Conservation (phyloP, 495 filamentous ascomycete species). For the Penicillium nucicola region DNA sequence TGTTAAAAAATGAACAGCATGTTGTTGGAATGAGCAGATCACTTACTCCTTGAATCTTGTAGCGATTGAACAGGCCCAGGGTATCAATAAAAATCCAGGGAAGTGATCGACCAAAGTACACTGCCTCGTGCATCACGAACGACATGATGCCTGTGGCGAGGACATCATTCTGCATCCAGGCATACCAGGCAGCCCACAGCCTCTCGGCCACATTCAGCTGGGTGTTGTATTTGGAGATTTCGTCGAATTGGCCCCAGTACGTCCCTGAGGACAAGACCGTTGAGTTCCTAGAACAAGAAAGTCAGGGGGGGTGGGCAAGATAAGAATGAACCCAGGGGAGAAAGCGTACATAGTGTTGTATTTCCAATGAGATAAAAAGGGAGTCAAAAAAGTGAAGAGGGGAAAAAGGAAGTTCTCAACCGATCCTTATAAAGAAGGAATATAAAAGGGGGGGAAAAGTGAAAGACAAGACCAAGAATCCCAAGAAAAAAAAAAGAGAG, state of each 20-base stretch:
- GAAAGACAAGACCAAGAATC: too few relatives aligned
- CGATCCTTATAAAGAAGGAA: neutral
- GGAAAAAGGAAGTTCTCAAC: neutral
- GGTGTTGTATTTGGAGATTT: slow-evolving; percentile 83
- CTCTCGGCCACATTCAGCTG: slow-evolving; percentile 80
- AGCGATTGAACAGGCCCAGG: slow-evolving; percentile 82
- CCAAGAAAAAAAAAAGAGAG: slow-evolving; percentile 1
- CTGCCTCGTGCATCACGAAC: slow-evolving; percentile 87
- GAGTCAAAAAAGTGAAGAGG: neutral
- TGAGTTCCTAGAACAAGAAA: slow-evolving; percentile 45
- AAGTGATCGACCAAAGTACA: slow-evolving; percentile 90
- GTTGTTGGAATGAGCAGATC: too few relatives aligned
- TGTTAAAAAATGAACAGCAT: neutral
- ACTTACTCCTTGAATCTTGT: slow-evolving; percentile 88
- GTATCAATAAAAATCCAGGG: slow-evolving; percentile 93
- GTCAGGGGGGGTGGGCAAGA: neutral
- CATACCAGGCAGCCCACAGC: slow-evolving; percentile 93
- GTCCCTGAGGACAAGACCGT: slow-evolving; percentile 54
- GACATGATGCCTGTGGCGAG: slow-evolving; percentile 96
- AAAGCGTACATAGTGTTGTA: slow-evolving; percentile 4
- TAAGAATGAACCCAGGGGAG: neutral
- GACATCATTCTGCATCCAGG: slow-evolving; percentile 97
- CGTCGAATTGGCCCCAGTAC: slow-evolving; percentile 81
- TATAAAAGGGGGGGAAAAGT: too few relatives aligned
- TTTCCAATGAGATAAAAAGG: neutral